Evolutionary conservation across 2,329 filamentous ascomycete genomes (phyloP), one percentile per base, ranked within the genome.

Genomic region (Thelonectria discophora): DNA sequence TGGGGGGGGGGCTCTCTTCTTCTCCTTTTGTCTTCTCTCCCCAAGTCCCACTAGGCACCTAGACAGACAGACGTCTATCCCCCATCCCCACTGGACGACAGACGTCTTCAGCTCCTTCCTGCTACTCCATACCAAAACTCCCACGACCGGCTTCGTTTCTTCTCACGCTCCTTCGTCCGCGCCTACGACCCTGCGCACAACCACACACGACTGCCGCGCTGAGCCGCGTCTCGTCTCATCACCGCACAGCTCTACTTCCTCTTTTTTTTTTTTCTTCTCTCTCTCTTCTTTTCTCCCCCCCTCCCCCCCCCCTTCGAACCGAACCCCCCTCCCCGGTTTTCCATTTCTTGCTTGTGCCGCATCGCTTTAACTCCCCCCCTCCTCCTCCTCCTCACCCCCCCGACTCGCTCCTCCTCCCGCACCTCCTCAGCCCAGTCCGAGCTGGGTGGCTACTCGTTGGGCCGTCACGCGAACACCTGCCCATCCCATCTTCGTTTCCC

Each of bases 81-180:
- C 60, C 60, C 4, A 8, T 42, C 61, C 58, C 64, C 54, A 34
- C 32, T 34, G 32, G 32, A 34, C 32, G 32, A 34, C 32, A 13
- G 32, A 65, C 62, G 59, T 58, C 60, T 54, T 67, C 66, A 71
- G 69, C 69, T 70, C 63, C 69, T 59, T 60, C 55, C 60, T 71
- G 64, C 62, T 65, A 65, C 63, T 63, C 69, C 61, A 63, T 65
- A 66, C 69, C 56, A 71, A 69, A 56, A 71, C 64, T 67, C 58
- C 67, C 65, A 70, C 69, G 67, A 71, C 69, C 61, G 70, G 69
- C 69, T 67, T 72, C 70, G 67, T 72, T 64, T 68, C 63, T 69
- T 71, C 64, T 59, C 64, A 72, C 70, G 68, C 70, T 72, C 69
- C 67, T 72, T 72, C 70, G 65, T 57, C 54, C 45, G 46, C 62